Base-by-base conservation (phyloP, 768 basidiomycete species). In the Phylloporus arenicola region DNA sequence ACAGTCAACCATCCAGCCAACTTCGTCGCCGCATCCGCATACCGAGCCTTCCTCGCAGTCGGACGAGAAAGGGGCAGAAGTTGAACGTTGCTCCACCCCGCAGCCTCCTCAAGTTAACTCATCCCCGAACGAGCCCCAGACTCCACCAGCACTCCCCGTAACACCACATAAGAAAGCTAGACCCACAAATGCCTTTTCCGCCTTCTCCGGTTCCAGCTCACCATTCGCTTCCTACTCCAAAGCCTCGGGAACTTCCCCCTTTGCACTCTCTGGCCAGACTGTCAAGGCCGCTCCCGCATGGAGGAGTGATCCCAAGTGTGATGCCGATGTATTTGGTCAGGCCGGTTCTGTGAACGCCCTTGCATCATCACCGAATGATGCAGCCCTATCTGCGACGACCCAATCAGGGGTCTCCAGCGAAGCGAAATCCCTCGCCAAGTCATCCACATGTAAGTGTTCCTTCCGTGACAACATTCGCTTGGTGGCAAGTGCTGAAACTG, bases 141-240 rank as follows among this genome's bases (percentile, higher is more conserved):
- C 45, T 13, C 49, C 50, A 30, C 50, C 56, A 25, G 16, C 48
- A 27, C 34, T 31, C 38, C 51, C 59, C 16, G 44, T 39, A 22
- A 58, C 56, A 4, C 57, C 63, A 14, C 51, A 48, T 1, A 60
- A 53, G 35, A 43, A 55, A 31, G 22, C 19, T 3, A 53, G 27
- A 41, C 14, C 57, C 4, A 41, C 52, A 14, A 66, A 63, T 35
- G 65, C 71, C n/a, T 75, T 75, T 52, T 71, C 73, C 17, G 63
- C 70, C 14, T 75, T 74, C 48, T 63, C 69, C 14, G 61, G 66
- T 13, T 60, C 68, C 9, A 51, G 61, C 5, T 73, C 74, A 16
- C 62, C 72, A 6, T 74, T 73, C 22, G 45, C 57, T 25, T 65
- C 61, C 25, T 70, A 64, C 43, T 57, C 68, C 8, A 63, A 52